Evolutionary conservation across 1,284 basidiomycete species (phyloP), one percentile per base, ranked within the genome.

Genomic region (Moesziomyces globuligerus): DNA sequence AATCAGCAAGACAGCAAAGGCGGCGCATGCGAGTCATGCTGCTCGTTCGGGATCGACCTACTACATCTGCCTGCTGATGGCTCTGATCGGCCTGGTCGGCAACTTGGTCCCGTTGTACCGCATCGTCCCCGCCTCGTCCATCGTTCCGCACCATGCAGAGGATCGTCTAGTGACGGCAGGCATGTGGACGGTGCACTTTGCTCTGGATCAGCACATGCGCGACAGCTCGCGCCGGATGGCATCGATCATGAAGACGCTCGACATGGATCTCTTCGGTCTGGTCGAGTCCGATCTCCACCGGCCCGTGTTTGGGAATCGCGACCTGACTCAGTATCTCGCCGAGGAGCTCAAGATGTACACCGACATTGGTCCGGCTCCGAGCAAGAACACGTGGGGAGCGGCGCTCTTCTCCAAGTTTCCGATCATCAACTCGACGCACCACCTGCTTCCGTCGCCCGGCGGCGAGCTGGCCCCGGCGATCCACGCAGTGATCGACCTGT

Each of bases 281-380:
- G 84, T 96, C 53, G 93, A 96, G 83, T 93, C 91, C 1, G 93
- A 96, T 83, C 81, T 86, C 9, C 86, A 96, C 87, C 87, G 93
- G 6, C 89, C 90, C 26, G 89, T 93, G 3, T 95, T 91, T 78
- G 94, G 93, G 2, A 92, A 93, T 78, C 89, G 93, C 36, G 93
- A 96, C 48, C 57, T 81, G 20, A 73, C 78, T 1, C 78, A 78
- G 41, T 80, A 72, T 44, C 72, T 81, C 11, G 69, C 76, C 3
- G 60, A 81, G 81, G 91, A 94, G 50, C 84, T 92, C 45, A 91
- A 91, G 41, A 95, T 91, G 84, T 86, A 86, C 44, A 83, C 85
- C 29, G 85, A 86, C 70, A 80, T 94, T 15, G 93, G 93, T 6
- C 93, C 93, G 3, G 91, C 92, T 20, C 91, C 92, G 0, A 92